Evolutionary conservation across 768 basidiomycete species (phyloP).

Genomic region (Boletus tylopilopsis): DNA sequence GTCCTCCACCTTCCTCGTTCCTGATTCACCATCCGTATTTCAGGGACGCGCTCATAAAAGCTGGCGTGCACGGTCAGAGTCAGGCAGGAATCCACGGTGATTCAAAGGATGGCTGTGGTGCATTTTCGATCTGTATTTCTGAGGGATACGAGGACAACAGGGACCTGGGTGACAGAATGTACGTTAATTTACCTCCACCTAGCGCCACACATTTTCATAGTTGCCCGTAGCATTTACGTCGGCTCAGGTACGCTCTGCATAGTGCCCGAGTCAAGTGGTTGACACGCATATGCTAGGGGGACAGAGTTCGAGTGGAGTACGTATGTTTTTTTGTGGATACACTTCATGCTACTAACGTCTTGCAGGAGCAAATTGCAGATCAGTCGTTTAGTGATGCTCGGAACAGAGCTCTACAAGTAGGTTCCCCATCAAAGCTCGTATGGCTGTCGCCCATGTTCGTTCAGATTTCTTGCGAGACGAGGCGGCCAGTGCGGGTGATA

Average conservation of each 20-base stretch:
- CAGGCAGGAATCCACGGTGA: conserved; percentile 41
- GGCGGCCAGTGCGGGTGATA: conserved; percentile 36
- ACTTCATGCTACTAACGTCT: background rate
- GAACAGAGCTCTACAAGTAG: conserved; percentile 22
- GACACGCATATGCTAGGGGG: conserved; percentile 18
- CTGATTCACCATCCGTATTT: background rate
- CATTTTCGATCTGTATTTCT: conserved; percentile 41
- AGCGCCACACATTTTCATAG: background rate
- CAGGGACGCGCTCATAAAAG: conserved; percentile 20
- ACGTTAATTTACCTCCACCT: conserved; percentile 6
- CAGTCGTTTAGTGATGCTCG: conserved; percentile 21
- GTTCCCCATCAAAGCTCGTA: background rate
- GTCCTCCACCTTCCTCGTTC: background rate
- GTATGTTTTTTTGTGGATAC: background rate
- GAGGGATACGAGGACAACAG: conserved; percentile 41
- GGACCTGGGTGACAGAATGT: conserved; percentile 38
- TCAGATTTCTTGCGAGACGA: conserved; percentile 29
- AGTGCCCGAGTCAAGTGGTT: background rate
- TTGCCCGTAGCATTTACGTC: conserved; percentile 29
- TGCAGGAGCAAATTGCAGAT: conserved; percentile 19
- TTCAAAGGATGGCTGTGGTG: conserved; percentile 20
- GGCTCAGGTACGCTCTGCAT: conserved; percentile 26
- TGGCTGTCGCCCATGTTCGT: background rate
- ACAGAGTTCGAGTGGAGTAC: conserved; percentile 16
- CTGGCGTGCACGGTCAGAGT: conserved; percentile 33